A percentile compares a stretch with the other conserved stretches of the same genome.
phyloP scores from a whole-genome alignment of 1,139 yeast species.

The Kodamaea sp. region DNA sequence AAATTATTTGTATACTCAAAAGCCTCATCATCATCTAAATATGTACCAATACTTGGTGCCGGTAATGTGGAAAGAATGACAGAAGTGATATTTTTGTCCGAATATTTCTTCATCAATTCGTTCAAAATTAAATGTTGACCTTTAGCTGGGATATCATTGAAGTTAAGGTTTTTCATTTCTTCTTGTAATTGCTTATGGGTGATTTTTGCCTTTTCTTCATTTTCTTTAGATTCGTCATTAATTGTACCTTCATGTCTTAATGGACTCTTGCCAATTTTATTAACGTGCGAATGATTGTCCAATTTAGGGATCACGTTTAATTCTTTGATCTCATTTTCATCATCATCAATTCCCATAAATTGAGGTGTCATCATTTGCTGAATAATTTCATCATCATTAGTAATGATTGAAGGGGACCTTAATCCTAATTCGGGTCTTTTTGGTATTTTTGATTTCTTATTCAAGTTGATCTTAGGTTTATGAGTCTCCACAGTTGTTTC shows the following conservation, averaged over 20 bases:
- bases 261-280: background rate
- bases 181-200: constrained; percentile 38
- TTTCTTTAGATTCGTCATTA: background rate
- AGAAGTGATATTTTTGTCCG: constrained; percentile 56
- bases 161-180: constrained; percentile 47
- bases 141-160: constrained; percentile 83
- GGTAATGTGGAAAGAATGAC: constrained; percentile 88
- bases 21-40: constrained; percentile 62
- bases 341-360: constrained; percentile 32
- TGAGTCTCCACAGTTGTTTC: constrained; percentile 2
- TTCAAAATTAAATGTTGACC: constrained; percentile 88
- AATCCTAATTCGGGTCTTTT: constrained; percentile 2
- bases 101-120: constrained; percentile 66
- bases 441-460: constrained; percentile 1
- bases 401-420: constrained; percentile 33
- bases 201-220: constrained; percentile 13
- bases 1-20: constrained; percentile 72
- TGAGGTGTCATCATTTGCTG: constrained; percentile 37
- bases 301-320: constrained; percentile 4
- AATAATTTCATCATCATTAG: constrained; percentile 38
- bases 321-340: constrained; percentile 12
- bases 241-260: background rate
- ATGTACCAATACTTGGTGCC: constrained; percentile 80
- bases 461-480: background rate
- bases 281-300: constrained; percentile 3